Conservation (phyloP, 2,329 filamentous ascomycete species). For the Cytospora mali region DNA sequence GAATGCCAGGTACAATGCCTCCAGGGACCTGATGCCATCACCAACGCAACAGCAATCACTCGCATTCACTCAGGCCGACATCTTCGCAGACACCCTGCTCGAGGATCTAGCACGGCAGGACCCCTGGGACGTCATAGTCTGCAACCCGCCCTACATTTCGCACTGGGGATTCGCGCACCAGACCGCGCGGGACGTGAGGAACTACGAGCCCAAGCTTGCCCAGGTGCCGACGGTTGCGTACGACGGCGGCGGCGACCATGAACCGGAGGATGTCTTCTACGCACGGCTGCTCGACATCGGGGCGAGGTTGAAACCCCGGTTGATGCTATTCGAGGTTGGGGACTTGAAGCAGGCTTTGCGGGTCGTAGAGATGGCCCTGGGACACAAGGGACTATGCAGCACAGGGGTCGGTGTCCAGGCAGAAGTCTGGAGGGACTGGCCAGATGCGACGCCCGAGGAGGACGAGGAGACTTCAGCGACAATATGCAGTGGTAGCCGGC, state of each 20-base stretch:
- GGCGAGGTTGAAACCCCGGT: constrained; percentile 47
- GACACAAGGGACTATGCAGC: constrained; percentile 29
- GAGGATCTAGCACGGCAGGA: not conserved
- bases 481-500: constrained; percentile 29
- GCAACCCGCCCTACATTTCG: constrained; percentile 93
- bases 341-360: constrained; percentile 68
- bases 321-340: constrained; percentile 72
- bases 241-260: constrained; percentile 27
- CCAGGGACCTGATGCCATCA: constrained; percentile 22
- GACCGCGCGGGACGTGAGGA: constrained; percentile 74
- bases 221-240: constrained; percentile 58
- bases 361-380: constrained; percentile 55
- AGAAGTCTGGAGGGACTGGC: constrained; percentile 75
- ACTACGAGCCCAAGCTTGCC: constrained; percentile 79
- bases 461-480: constrained; percentile 33
- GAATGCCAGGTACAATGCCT: constrained; percentile 62
- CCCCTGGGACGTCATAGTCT: constrained; percentile 69
- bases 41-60: constrained; percentile 30
- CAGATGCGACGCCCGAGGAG: constrained; percentile 44
- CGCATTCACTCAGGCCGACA: constrained; percentile 37
- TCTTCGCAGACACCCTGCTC: constrained; percentile 46
- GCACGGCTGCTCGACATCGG: constrained; percentile 62
- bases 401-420: constrained; percentile 41
- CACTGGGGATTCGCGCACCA: constrained; percentile 59
- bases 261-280: constrained; percentile 65